Percentiles rank a stretch among this genome's conserved stretches.
Evolutionary conservation across 345 rosid genomes (phyloP).

Genomic region (Arabidopsis suecica): DNA sequence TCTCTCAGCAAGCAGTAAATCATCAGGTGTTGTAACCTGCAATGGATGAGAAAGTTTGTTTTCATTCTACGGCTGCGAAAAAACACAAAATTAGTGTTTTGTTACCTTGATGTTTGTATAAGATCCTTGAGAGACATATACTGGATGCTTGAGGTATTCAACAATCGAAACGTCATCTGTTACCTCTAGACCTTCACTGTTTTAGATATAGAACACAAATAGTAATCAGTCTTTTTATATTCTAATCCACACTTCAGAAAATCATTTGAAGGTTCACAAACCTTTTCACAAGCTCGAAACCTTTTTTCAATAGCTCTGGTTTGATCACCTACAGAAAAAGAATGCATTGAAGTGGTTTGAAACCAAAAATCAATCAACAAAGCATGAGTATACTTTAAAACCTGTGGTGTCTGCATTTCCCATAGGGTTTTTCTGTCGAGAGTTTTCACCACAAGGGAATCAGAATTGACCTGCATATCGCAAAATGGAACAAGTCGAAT

Average conservation of each 20-base stretch:
- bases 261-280: slow-evolving; percentile 34
- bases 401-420: slow-evolving; percentile 99
- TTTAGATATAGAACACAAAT: slow-evolving; percentile 2
- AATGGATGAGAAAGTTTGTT: not conserved
- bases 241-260: not conserved
- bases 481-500: slow-evolving; percentile 1
- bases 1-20: slow-evolving; percentile 85
- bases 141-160: slow-evolving; percentile 91
- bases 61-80: too few relatives aligned
- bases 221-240: not conserved
- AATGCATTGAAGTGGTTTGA: not conserved
- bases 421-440: slow-evolving; percentile 89
- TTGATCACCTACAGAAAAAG: slow-evolving; percentile 66
- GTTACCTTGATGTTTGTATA: slow-evolving; percentile 89
- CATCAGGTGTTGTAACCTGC: slow-evolving; percentile 96
- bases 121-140: slow-evolving; percentile 86
- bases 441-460: slow-evolving; percentile 83
- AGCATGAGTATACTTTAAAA: slow-evolving; percentile 23
- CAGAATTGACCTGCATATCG: slow-evolving; percentile 63
- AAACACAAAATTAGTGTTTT: not conserved
- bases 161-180: slow-evolving; percentile 95
- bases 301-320: slow-evolving; percentile 76
- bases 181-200: slow-evolving; percentile 87
- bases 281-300: slow-evolving; percentile 93
- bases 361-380: slow-evolving; percentile 15